These are phyloP conservation scores for Mimosa pudica DNA, from an alignment of 306 rosid genomes.

Conservation along the genomic window DNA sequence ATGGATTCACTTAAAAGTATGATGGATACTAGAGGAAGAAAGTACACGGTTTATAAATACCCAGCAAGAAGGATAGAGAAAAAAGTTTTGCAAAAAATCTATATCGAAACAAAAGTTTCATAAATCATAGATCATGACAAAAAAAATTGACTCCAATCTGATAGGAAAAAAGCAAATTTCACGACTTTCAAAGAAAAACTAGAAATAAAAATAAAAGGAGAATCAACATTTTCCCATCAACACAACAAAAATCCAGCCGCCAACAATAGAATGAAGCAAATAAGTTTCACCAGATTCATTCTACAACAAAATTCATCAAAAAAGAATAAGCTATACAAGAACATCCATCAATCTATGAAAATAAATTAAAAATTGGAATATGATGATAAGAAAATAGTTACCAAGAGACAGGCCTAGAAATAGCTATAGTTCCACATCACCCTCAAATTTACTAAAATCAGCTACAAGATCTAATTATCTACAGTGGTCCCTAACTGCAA, in stretches of 20 bases:
- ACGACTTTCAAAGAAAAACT: background rate
- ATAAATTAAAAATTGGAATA: too few species aligned
- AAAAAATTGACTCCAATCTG: background rate
- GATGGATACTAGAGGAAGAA: background rate
- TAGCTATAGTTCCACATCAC: slow-evolving; percentile 55
- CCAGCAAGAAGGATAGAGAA: background rate
- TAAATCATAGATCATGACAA: slow-evolving; percentile 9
- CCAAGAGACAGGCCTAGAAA: slow-evolving; percentile 49
- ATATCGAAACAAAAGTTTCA: background rate
- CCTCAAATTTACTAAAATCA: slow-evolving; percentile 82
- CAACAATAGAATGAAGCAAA: background rate
- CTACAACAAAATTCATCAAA: background rate
- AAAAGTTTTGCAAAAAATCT: background rate
- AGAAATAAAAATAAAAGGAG: background rate
- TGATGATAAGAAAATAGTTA: slow-evolving; percentile 21
- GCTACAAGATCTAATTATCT: slow-evolving; percentile 65
- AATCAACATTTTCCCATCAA: slow-evolving; percentile 23
- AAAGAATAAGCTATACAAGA: background rate
- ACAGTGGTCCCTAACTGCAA: too few species aligned
- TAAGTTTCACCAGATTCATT: slow-evolving; percentile 21
- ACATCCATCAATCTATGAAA: background rate
- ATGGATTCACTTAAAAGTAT: background rate
- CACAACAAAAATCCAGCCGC: background rate
- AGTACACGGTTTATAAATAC: slow-evolving; percentile 7
- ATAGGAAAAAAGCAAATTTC: background rate